Conservation (phyloP, 192 early-diverging fungal genomes). For the Phlyctochytrium bullatum region DNA sequence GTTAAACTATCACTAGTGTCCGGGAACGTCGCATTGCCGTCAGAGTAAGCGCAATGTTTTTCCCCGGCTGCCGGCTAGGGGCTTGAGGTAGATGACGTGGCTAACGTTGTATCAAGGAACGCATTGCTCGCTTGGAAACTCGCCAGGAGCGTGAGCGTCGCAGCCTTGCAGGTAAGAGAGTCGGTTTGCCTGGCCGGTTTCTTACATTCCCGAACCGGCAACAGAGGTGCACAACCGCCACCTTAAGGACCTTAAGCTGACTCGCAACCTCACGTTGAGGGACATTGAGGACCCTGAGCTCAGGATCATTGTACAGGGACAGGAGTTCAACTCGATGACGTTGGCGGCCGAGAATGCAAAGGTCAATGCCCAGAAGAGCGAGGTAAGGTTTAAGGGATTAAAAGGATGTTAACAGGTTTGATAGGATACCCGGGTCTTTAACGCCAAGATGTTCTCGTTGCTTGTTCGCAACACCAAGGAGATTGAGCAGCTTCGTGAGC, state of each 20-base stretch:
- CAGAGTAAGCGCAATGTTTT: conserved; percentile 16
- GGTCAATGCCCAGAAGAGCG: conserved; percentile 2
- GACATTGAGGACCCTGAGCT: conserved; percentile 31
- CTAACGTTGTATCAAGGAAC: too few relatives aligned
- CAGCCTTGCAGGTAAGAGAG: conserved; percentile 13
- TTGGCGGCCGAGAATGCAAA: conserved; percentile 16
- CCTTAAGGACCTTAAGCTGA: conserved; percentile 21
- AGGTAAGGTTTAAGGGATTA: conserved; percentile 9
- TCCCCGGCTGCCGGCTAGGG: too few relatives aligned
- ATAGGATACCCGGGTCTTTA: conserved; percentile 21
- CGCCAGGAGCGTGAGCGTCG: conserved; percentile 22
- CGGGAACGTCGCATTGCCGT: conserved; percentile 18
- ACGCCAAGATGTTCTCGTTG: conserved; percentile 21
- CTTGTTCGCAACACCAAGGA: conserved; percentile 24
- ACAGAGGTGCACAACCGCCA: conserved; percentile 19
- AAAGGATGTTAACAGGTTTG: background rate
- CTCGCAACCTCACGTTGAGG: conserved; percentile 20
- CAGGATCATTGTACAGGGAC: conserved; percentile 20
- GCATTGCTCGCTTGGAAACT: conserved; percentile 18
- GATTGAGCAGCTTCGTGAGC: conserved; percentile 30
- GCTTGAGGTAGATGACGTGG: too few relatives aligned
- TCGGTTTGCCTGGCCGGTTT: background rate
- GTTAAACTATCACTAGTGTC: too few relatives aligned
- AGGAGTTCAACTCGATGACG: conserved; percentile 28
- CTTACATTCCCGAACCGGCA: background rate